phyloP scores from a whole-genome alignment of 805 yeast species.

The Kluyveromyces nonfermentans region DNA sequence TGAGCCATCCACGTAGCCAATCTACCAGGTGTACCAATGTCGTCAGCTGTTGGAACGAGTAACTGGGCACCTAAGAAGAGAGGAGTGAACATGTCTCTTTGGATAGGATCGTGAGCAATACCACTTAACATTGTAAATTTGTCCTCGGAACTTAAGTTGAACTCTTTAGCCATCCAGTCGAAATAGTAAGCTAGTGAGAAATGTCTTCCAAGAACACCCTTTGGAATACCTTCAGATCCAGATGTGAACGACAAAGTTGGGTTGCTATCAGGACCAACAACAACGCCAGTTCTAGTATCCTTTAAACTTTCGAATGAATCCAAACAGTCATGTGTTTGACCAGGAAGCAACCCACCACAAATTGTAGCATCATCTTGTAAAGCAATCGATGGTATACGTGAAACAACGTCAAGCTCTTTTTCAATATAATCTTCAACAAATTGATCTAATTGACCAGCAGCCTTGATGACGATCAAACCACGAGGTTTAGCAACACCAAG shows the following conservation, averaged over 20 bases:
- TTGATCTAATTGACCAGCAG: constrained; percentile 77
- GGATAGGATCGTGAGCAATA: constrained; percentile 98
- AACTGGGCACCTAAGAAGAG: constrained; percentile 89
- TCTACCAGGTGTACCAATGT: constrained; percentile 96
- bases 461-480: constrained; percentile 81
- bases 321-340: constrained; percentile 39
- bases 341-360: constrained; percentile 42
- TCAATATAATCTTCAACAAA: constrained; percentile 71
- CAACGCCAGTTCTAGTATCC: constrained; percentile 66
- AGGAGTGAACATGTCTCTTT: constrained; percentile 98
- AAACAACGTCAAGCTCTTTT: constrained; percentile 60
- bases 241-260: constrained; percentile 96
- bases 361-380: constrained; percentile 67
- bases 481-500: constrained; percentile 87
- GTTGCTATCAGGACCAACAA: constrained; percentile 95
- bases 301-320: constrained; percentile 36
- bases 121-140: constrained; percentile 96
- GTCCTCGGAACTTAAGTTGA: constrained; percentile 68
- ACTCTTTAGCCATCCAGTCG: constrained; percentile 95
- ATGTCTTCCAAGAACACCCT: constrained; percentile 97
- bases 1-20: constrained; percentile 95
- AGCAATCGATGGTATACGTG: constrained; percentile 70
- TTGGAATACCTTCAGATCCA: constrained; percentile 97
- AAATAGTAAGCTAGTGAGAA: constrained; percentile 94
- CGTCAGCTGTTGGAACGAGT: constrained; percentile 91